Base-by-base conservation (phyloP, 2,329 filamentous ascomycete species). In the Diaporthe sp. region DNA sequence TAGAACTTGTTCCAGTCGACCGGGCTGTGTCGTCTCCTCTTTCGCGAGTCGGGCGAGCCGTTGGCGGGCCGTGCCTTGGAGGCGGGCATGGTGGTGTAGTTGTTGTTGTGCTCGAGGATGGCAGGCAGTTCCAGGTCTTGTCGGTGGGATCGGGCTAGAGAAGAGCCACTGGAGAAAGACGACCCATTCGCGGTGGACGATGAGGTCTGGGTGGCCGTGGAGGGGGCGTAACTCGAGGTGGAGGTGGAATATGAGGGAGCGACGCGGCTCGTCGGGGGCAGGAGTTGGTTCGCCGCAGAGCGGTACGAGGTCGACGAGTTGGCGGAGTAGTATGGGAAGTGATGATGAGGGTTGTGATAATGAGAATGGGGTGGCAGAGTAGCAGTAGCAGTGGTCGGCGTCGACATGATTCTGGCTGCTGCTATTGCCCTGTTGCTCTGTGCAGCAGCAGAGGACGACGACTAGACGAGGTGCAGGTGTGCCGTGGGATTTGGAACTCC, bases 1-100 rank as follows among this genome's bases (percentile, higher is more conserved):
- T 96, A 96, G 81, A 96, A 97, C 77, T 89, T 91, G 74, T 90
- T 87, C 94, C 94, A 97, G 83, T 97, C 92, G 17, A 76, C 74
- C 19, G 67, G 94, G 93, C 78, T 91, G 88, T 82, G 89, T 75
- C 89, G 88, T 77, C 89, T 86, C 77, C 89, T 86, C 81, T 91
- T 91, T 77, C 87, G 80, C 45, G 79, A 77, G 28, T 79, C 77
- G 73, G 80, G 82, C 58, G 82, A 79, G 61, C 57, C 38, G 33
- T 54, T 72, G 47, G 57, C 47, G n/a, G 57, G 33, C 83, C 82
- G 38, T 77, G 60, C 72, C 67, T 82, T 78, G 70, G 81, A 79
- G 76, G 83, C 75, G 75, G 84, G 79, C 85, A 86, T 87, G 75
- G 80, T 78, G 75, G 79, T 78, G 77, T 82, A 80, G 75, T 82